Conservation (phyloP, 2,329 filamentous ascomycete genomes). For the Neonectria ditissima region DNA sequence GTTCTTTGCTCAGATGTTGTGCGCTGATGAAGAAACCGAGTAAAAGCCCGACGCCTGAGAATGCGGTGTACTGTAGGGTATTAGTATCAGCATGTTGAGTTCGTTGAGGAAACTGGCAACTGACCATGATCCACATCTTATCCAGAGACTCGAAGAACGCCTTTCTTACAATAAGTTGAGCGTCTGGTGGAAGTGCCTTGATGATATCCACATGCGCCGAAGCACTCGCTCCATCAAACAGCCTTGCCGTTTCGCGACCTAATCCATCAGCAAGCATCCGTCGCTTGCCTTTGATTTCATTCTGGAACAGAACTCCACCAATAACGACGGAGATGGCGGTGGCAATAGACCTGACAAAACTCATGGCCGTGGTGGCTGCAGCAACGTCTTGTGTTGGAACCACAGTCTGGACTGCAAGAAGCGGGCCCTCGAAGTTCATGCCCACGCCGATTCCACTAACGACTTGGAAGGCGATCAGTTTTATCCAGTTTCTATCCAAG, state of each 20-base stretch:
- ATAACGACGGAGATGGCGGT: constrained; percentile 75
- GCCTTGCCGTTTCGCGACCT: constrained; percentile 56
- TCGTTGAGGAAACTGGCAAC: neutral
- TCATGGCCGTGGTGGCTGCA: constrained; percentile 71
- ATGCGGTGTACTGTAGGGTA: constrained; percentile 34
- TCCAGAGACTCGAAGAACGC: constrained; percentile 43
- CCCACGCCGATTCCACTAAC: constrained; percentile 71
- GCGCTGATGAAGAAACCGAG: constrained; percentile 40
- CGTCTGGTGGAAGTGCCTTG: constrained; percentile 32
- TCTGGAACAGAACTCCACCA: constrained; percentile 78
- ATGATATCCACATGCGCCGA: constrained; percentile 69
- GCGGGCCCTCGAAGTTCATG: constrained; percentile 71
- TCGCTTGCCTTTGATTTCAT: constrained; percentile 68
- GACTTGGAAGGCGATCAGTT: constrained; percentile 67
- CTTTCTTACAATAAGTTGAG: constrained; percentile 39
- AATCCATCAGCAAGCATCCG: constrained; percentile 59
- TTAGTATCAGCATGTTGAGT: neutral
- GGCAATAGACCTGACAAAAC: constrained; percentile 72
- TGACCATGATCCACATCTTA: constrained; percentile 47
- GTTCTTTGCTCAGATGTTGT: constrained; percentile 39
- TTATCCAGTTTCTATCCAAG: constrained; percentile 59
- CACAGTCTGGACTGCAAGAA: constrained; percentile 73
- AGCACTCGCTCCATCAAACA: constrained; percentile 66
- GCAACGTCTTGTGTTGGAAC: constrained; percentile 71
- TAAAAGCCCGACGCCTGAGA: constrained; percentile 29